Percentiles rank a stretch among this genome's conserved stretches.
These are phyloP conservation scores for Xylaria intraflava DNA, from an alignment of 495 filamentous ascomycete species.

Conservation along the genomic window DNA sequence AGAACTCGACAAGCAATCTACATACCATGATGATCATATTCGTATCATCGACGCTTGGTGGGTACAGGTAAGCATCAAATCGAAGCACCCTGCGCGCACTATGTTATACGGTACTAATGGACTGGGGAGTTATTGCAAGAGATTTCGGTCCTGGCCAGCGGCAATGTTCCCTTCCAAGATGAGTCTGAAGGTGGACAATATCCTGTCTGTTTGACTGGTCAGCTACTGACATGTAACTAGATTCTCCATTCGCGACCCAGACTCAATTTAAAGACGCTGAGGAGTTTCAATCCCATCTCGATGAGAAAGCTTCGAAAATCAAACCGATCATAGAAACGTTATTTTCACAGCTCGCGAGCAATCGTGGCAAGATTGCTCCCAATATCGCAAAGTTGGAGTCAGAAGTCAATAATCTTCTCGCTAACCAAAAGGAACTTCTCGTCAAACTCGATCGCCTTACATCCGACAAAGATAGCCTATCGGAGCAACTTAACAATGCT, in stretches of 20 bases:
- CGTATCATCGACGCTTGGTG: conserved; percentile 88
- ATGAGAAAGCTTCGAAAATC: conserved; percentile 44
- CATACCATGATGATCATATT: conserved; percentile 85
- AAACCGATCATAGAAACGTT: conserved; percentile 38
- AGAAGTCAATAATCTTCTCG: conserved; percentile 65
- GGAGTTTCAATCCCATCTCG: conserved; percentile 73
- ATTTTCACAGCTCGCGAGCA: conserved; percentile 33
- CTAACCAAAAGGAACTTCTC: conserved; percentile 71
- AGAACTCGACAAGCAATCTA: conserved; percentile 65
- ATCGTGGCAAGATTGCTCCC: conserved; percentile 45
- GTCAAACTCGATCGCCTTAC: conserved; percentile 68
- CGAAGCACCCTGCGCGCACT: not conserved
- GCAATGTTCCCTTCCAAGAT: conserved; percentile 37
- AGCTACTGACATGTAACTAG: conserved; percentile 31
- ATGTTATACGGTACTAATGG: not conserved
- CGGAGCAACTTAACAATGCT: conserved; percentile 74
- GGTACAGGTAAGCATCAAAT: conserved; percentile 59
- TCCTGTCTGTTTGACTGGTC: conserved; percentile 27
- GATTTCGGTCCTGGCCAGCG: conserved; percentile 60
- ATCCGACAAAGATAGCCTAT: conserved; percentile 74
- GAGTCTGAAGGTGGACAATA: conserved; percentile 47
- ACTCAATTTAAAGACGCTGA: conserved; percentile 59
- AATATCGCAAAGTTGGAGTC: conserved; percentile 66
- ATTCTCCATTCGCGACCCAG: conserved; percentile 50
- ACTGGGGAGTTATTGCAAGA: conserved; percentile 71